phyloP scores from a whole-genome alignment of 306 rosid genomes.

The Canavalia ensiformis region DNA sequence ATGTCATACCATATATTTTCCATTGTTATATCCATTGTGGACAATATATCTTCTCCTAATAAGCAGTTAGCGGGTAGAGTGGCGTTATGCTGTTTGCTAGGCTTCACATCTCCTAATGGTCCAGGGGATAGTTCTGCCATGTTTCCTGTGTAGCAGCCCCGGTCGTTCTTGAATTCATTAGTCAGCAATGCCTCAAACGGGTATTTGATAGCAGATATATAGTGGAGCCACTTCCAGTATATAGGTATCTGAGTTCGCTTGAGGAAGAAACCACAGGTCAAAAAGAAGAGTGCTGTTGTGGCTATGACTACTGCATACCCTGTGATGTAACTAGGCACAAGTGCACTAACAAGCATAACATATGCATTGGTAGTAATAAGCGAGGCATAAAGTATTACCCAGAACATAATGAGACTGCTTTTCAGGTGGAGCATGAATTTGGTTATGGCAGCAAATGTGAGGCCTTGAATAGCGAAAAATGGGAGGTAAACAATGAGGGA shows the following conservation, averaged over 20 bases:
- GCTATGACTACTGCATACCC: constrained; percentile 94
- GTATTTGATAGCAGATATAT: constrained; percentile 87
- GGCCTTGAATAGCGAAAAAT: constrained; percentile 82
- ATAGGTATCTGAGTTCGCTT: constrained; percentile 65
- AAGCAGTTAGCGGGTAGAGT: constrained; percentile 48
- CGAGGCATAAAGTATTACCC: constrained; percentile 81
- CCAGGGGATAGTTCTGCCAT: constrained; percentile 69
- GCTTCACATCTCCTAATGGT: constrained; percentile 65
- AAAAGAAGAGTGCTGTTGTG: constrained; percentile 90
- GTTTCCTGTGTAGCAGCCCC: constrained; percentile 66
- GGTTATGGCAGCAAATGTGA: constrained; percentile 87
- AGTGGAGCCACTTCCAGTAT: constrained; percentile 90
- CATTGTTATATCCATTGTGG: constrained; percentile 64
- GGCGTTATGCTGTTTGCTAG: constrained; percentile 49
- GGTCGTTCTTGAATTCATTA: constrained; percentile 73
- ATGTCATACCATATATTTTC: constrained; percentile 67
- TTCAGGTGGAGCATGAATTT: constrained; percentile 60
- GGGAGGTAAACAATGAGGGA: constrained; percentile 90
- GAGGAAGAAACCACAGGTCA: constrained; percentile 88
- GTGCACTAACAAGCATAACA: constrained; percentile 92
- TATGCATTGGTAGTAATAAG: constrained; percentile 89
- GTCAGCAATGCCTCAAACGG: constrained; percentile 87
- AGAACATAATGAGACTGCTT: constrained; percentile 60
- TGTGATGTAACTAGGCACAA: constrained; percentile 92
- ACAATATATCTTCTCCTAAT: constrained; percentile 74